A percentile compares a stretch with the other conserved stretches of the same genome.
Conservation (phyloP, 164 flowering plant species). For the Nymphaea thermarum region DNA sequence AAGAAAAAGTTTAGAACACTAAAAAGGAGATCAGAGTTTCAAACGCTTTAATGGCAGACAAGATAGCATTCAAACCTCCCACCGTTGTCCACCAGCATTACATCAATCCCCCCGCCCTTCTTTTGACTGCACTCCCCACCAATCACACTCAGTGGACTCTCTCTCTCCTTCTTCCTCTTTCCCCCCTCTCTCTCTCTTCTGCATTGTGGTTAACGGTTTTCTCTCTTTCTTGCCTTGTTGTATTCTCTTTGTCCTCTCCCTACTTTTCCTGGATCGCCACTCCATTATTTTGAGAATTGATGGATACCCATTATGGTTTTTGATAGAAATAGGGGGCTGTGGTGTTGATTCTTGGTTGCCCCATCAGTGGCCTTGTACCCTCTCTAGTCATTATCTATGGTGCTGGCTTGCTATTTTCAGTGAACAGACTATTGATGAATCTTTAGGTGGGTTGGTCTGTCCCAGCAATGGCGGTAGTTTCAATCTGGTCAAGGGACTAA, state of each 20-base stretch:
- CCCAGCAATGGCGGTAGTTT: background rate
- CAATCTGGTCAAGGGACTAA: background rate
- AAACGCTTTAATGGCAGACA: background rate
- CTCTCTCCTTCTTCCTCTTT: background rate
- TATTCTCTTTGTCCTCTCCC: background rate
- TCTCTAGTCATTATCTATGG: background rate
- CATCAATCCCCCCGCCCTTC: background rate
- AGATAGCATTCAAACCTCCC: background rate
- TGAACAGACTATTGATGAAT: background rate
- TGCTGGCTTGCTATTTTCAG: background rate
- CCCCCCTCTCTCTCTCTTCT: background rate
- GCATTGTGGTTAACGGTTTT: background rate
- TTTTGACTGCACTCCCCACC: background rate
- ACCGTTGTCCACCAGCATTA: background rate
- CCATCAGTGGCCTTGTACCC: background rate
- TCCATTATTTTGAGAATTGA: background rate
- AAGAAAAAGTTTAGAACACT: too few relatives aligned
- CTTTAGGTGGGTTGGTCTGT: background rate
- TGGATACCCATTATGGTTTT: background rate
- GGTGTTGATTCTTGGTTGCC: background rate
- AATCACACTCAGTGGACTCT: background rate
- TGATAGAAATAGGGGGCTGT: background rate
- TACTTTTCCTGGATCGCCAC: background rate
- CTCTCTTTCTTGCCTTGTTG: background rate
- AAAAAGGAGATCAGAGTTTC: background rate